Base-by-base conservation (phyloP, 192 early-diverging fungal species). In the Dissophora globulifera region DNA sequence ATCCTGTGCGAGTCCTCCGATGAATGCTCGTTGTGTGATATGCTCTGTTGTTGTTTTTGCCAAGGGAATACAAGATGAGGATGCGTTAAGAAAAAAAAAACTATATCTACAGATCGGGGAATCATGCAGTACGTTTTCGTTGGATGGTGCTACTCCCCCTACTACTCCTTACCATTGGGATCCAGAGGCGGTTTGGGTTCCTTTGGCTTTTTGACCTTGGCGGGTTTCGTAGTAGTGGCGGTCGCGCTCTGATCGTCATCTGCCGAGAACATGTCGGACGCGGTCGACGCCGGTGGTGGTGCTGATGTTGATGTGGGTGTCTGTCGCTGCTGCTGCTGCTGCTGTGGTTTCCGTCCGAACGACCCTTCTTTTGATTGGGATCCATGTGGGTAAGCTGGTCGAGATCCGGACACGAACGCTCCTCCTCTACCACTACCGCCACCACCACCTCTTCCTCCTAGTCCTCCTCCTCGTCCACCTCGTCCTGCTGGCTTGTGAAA, bases 1-100 rank as follows among this genome's bases (percentile, higher is more conserved):
- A 19, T 81, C 69, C 16, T 81, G 81, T 9, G 84, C 82, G 5
- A 95, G 80, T n/a, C 94, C 94, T 46, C 93, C 90, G 31, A 94
- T 82, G 64, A 92, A 95, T 22, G 91, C 79, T 32, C 93, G 87
- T 69, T 91, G 64, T 19, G 63, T 45, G 25, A 76, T 76, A 27
- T 67, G 58, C 33, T 76, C 72, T 76, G 56, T 17, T 8, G 35
- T 38, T n/a, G n/a, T n/a, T n/a, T n/a, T n/a, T n/a, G n/a, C n/a
- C n/a, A n/a, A n/a, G n/a, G n/a, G n/a, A n/a, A n/a, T n/a, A n/a
- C n/a, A n/a, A n/a, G n/a, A n/a, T n/a, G n/a, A n/a, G n/a, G n/a
- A n/a, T n/a, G n/a, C n/a, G n/a, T n/a, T n/a, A n/a, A n/a, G n/a
- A n/a, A n/a, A n/a, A n/a, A n/a, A n/a, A n/a, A n/a, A n/a, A n/a